Evolutionary conservation across 2,329 filamentous ascomycete species (phyloP), one percentile per base, ranked within the genome.

Genomic region (Zymoseptoria crescenta): DNA sequence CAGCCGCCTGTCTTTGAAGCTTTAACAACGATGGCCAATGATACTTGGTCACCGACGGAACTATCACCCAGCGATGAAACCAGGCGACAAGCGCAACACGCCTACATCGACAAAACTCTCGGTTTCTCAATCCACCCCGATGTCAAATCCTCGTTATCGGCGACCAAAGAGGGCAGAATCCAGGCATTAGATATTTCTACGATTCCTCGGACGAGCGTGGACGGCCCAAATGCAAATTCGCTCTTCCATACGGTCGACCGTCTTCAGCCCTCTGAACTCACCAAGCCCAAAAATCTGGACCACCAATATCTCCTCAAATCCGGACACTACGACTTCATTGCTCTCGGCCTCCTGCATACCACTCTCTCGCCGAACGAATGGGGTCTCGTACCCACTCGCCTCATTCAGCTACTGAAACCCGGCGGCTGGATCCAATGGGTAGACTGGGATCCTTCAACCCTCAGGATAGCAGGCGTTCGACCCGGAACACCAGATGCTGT

Each of bases 351-450:
- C 1, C 51, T 64, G 1, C 57, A 63, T 27, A 56, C 57, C 2
- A 45, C 58, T n/a, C 52, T 66, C 41, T n/a, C 21, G 41, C 4
- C 28, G n/a, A n/a, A n/a, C n/a, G n/a, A 58, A 21, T 65, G 64
- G 62, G 49, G 59, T 7, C 9, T 30, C 3, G 59, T 59, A n/a
- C 41, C 61, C 7, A 19, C 58, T 4, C 60, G 59, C 20, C 57
- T 67, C 5, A 45, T 59, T 3, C 30, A 60, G 3, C 60, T 67
- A 4, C 57, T 67, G 2, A 57, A 59, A 21, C 65, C 65, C 16
- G 60, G 62, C 21, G 64, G 63, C 24, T 63, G 61, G 61, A 45
- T 64, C 4, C 63, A 64, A 52, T 63, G 61, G 61, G 54, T 58
- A 8, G 63, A 64, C 56, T 63, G 56, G 55, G 62, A 65, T 45